Evolutionary conservation across 305 asterid genomes (phyloP), one percentile per base, ranked within the genome.

Genomic region (Lippia alba): DNA sequence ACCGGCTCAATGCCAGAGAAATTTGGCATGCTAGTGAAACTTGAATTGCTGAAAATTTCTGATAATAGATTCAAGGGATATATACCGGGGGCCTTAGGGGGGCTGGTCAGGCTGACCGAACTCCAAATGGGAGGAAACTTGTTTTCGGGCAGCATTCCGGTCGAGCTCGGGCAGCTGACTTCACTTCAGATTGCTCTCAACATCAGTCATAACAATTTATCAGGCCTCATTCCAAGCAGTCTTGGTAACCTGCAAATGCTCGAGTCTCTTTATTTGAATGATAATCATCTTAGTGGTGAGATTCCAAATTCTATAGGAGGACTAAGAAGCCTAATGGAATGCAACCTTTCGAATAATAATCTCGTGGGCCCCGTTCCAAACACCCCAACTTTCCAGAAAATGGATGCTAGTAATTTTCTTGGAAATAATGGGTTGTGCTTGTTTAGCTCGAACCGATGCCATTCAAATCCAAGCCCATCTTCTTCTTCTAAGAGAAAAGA

Each of bases 91-190:
- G 79, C 78, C 66, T 81, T 92, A 68, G 98, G 98, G 6, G 82
- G 79, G 4, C 87, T 92, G 1, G 83, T 75, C 6, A 61, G 98
- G 68, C 77, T 92, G 48, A 92, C 92, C 3, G 98, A 87, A 17
- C 82, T 92, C 65, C 89, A 90, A 71, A 90, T 92, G 94, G 98
- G 96, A 15, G 96, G 98, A 1, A 92, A 92, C 74, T 60, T 50
- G 30, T 90, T 92, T 36, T 81, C 87, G 6, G 96, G 96, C 19
- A 76, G 66, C 64, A 86, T 90, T 64, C 98, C 98, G 0, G 30
- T 64, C 15, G 96, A 90, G 81, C 84, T 92, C 6, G 94, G 98
- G 62, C 85, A 80, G 50, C 89, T 92, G 19, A 74, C 79, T 16
- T 56, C 90, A 48, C 94, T 92, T 66, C 97, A 92, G 78, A 90